Conservation (phyloP, 805 yeast genomes). For the Lachancea thermotolerans region DNA sequence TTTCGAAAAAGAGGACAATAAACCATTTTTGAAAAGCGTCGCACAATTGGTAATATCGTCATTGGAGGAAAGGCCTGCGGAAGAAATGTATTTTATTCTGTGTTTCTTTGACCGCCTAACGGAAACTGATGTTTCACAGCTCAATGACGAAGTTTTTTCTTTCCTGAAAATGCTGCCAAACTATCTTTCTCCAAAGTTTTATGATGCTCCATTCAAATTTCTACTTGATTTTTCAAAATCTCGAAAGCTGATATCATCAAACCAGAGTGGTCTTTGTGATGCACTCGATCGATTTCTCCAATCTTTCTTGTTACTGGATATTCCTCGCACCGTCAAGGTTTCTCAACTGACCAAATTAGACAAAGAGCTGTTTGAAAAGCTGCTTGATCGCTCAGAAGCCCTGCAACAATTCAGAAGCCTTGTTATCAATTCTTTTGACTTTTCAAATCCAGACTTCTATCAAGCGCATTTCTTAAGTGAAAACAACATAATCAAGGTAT, state of each 20-base stretch:
- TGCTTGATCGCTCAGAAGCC: slow-evolving; percentile 11
- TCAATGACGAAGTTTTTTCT: slow-evolving; percentile 24
- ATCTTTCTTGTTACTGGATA: no score
- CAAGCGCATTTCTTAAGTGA: slow-evolving; percentile 29
- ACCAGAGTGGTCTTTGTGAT: not conserved
- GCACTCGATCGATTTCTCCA: not conserved
- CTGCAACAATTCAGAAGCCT: slow-evolving; percentile 18
- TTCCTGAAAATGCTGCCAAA: slow-evolving; percentile 34
- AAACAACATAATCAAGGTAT: slow-evolving; percentile 33
- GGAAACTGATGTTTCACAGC: slow-evolving; percentile 16
- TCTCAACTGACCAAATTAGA: no score
- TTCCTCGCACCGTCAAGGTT: no score
- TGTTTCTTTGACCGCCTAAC: slow-evolving; percentile 26
- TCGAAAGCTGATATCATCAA: not conserved
- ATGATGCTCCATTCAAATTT: slow-evolving; percentile 30
- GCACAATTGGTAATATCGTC: slow-evolving; percentile 1
- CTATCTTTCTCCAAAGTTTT: slow-evolving; percentile 26
- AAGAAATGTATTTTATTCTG: slow-evolving; percentile 24
- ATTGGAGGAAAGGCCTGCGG: slow-evolving; percentile 19
- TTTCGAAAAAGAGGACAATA: not conserved
- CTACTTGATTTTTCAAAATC: not conserved
- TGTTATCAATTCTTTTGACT: slow-evolving; percentile 23
- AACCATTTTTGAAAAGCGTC: not conserved
- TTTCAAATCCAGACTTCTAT: slow-evolving; percentile 25
- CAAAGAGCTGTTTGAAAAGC: not conserved